Base-by-base conservation (phyloP, 176 grass and related monocot genomes). In the Carex myosuroides region DNA sequence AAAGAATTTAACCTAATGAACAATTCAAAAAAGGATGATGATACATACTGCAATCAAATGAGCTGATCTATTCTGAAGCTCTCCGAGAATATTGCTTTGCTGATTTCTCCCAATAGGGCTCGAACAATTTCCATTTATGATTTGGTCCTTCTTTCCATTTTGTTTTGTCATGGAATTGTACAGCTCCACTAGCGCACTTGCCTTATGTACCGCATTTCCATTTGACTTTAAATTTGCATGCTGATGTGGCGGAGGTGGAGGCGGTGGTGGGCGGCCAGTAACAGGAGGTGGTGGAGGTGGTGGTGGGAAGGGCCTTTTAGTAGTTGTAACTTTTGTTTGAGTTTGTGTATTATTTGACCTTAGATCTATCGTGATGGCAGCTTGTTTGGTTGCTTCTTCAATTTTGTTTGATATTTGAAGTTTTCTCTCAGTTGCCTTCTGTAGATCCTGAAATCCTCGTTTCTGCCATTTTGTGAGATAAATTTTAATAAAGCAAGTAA, bases 61-160 rank as follows among this genome's bases (percentile, higher is more conserved):
- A 8, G 85, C 58, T 21, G 95, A 98, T 80, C 95, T 92, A 80
- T 94, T 98, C 86, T 93, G 95, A 41, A 98, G 91, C 72, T 98
- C 95, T 29, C 89, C 92, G 17, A 98, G 86, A 1, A 98, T 90
- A 79, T 90, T 84, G 71, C 80, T 91, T 68, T 89, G 85, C 33
- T 85, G 69, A 18, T 87, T 76, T 83, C 60, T 52, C 44, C 42
- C 61, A 63, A 84, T 65, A 84, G 83, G 83, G 26, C 60, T 86
- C 1, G 73, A 74, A 37, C 66, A 60, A 69, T 68, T 73, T 44
- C 85, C 72, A 71, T 79, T 89, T 26, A 59, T 82, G n/a, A 85
- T 74, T 22, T 85, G 64, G 12, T 81, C 41, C 46, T 87, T 90
- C 76, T 88, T 90, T 59, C 82, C 74, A 48, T 90, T 88, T 80